Base-by-base conservation (phyloP, 2,329 filamentous ascomycete genomes). In the Botrytis fabae region DNA sequence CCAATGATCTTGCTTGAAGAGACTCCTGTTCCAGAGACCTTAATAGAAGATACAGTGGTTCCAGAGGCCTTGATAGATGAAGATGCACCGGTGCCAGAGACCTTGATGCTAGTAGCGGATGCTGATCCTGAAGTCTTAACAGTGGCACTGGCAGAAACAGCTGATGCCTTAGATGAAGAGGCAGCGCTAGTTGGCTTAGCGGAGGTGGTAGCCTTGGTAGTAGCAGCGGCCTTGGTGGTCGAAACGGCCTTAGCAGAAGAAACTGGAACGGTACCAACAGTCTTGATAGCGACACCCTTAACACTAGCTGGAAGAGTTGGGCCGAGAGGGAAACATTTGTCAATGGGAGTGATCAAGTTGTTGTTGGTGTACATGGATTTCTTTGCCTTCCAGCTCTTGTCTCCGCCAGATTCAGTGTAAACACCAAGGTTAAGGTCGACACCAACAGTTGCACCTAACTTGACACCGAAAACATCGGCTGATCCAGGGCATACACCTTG, bases 401-500 rank as follows among this genome's bases (percentile, higher is more conserved):
- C 59, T 72, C 70, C 62, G 6, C 38, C 20, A 38, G 48, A 46
- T 48, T 72, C 62, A 32, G 70, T 68, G 28, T 72, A 72, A 2
- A 72, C 70, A 69, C 70, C 70, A 48, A 72, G 62, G 10, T 25
- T 40, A 22, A 72, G 62, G 9, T 72, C n/a, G 12, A 60, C 62
- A 72, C 70, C 62, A 28, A 72, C 70, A 8, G 62, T 72, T 28
- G 48, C 28, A 38, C 44, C 70, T 6, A 72, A 68, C 5, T 38
- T 72, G 10, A 72, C 70, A 72, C 70, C 70, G 7, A 72, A 68
- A 32, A 72, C 62, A 72, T 72, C 70, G 3, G 35, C 38, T 51
- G 70, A 72, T 16, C 62, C 70, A 40, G 62, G 25, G 32, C 70
- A 72, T 46, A 18, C 70, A 68, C 70, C 70, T 69, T 72, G 70